A percentile compares a stretch with the other conserved stretches of the same genome.
phyloP scores from a whole-genome alignment of 495 filamentous ascomycete species.

The Glutinoglossum americanum region DNA sequence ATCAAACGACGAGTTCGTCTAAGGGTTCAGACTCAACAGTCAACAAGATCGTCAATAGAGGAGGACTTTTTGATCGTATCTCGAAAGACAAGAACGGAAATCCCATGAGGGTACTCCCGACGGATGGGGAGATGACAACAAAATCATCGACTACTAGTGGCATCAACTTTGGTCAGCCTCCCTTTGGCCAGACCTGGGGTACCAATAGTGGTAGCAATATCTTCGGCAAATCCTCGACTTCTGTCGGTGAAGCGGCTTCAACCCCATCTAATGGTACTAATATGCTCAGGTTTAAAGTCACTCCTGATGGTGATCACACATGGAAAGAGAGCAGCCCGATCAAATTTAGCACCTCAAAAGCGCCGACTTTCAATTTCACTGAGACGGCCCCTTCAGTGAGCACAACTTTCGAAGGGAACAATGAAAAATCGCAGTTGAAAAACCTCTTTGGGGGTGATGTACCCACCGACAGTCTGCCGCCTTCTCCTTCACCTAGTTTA shows the following conservation, averaged over 20 bases:
- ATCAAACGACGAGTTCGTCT: no score
- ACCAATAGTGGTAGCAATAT: neutral
- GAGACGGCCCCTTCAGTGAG: neutral
- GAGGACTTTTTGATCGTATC: slow-evolving; percentile 34
- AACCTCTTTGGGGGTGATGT: neutral
- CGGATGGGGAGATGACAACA: neutral
- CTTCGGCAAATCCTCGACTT: neutral
- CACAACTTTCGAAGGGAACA: slow-evolving; percentile 3
- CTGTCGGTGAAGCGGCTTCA: neutral
- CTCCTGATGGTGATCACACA: slow-evolving; percentile 19
- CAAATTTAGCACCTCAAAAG: slow-evolving; percentile 18
- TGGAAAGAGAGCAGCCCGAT: slow-evolving; percentile 31
- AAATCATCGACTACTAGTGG: neutral
- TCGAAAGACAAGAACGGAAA: slow-evolving; percentile 26
- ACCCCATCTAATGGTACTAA: neutral
- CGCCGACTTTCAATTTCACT: neutral
- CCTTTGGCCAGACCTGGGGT: neutral
- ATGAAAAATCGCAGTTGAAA: neutral
- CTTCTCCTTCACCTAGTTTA: neutral
- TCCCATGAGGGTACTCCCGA: slow-evolving; percentile 14
- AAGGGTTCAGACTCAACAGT: no score
- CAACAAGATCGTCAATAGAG: neutral
- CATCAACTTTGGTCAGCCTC: neutral
- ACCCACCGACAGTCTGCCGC: neutral
- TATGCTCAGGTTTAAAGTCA: neutral